Percentiles rank a stretch among this genome's conserved stretches.
These are phyloP conservation scores for Microcyclosporella mali DNA, from an alignment of 2,329 filamentous ascomycete species.

Conservation along the genomic window DNA sequence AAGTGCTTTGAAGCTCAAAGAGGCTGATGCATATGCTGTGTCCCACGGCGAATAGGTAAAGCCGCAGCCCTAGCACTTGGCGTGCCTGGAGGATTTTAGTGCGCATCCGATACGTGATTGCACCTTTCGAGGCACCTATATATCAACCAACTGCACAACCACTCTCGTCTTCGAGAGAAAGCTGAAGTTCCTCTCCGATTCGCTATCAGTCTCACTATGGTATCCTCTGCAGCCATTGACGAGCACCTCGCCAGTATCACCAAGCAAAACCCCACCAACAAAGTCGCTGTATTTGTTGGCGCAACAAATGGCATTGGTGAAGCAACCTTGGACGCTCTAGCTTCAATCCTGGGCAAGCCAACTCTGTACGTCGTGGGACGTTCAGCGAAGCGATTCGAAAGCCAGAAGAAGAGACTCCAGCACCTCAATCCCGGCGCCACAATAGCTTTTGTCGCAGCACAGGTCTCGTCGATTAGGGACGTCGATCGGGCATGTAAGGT, in stretches of 20 bases:
- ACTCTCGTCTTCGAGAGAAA: too few species aligned
- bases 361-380: constrained; percentile 47
- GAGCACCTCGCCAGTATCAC: constrained; percentile 18
- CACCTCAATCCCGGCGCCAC: constrained; percentile 40
- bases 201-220: too few species aligned
- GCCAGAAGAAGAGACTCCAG: constrained; percentile 41
- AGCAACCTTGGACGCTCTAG: constrained; percentile 42
- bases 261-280: constrained; percentile 31
- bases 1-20: too few species aligned
- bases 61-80: too few species aligned
- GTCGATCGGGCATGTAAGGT: constrained; percentile 46
- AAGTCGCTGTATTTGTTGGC: constrained; percentile 48
- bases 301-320: constrained; percentile 49
- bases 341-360: constrained; percentile 29
- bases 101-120: too few species aligned
- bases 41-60: too few species aligned
- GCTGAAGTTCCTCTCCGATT: too few species aligned
- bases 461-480: constrained; percentile 43
- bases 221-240: too few species aligned
- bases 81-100: too few species aligned
- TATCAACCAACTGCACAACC: neutral
- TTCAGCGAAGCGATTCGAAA: constrained; percentile 35
- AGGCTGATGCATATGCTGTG: too few species aligned
- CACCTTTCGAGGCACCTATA: neutral
- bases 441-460: constrained; percentile 43